Evolutionary conservation across 2,329 filamentous ascomycete genomes (phyloP), one percentile per base, ranked within the genome.

Genomic region (Calonectria hongkongensis): DNA sequence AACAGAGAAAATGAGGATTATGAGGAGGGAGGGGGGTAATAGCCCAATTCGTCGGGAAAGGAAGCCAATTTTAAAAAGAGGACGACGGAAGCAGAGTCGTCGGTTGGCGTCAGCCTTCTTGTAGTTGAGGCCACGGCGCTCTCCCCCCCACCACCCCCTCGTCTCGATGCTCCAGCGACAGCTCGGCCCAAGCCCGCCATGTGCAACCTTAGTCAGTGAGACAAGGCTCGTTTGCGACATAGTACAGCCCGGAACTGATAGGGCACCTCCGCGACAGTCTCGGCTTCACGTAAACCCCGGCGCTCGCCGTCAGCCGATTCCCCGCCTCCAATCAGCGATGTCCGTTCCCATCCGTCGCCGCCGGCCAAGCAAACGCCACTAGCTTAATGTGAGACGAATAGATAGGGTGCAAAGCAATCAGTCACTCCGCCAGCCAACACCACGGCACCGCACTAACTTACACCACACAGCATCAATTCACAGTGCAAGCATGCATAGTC

Each of bases 241-340:
- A 65, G 60, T n/a, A 36, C 43, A 50, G 43, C 15, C 30, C 68
- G 18, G 50, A 25, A 48, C 41, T 75, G 77, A 79, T 79, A 79
- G 78, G 77, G 75, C 76, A 64, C 66, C 71, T 78, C 77, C 77
- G 75, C 73, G 67, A 30, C 41, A 50, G 63, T 67, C 43, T 69
- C 77, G 68, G 73, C 70, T 50, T 48, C 56, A 66, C 63, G 21
- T 62, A 63, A 33, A 68, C 68, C 66, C 74, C 78, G 78, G 78
- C 74, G 63, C 72, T 79, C 78, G 78, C 77, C 78, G 78, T 58
- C 75, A 76, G 76, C 78, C 78, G 78, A 79, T 62, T 36, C 50
- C 33, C 27, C 28, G 58, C 63, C 36, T 51, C 68, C 48, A 60
- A 60, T 60, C 54, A 60, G 2, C 33, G 3, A 1, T 36, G 10